Percentiles rank a stretch among this genome's conserved stretches.
Conservation (phyloP, 139 green algal genomes). For the Chlamydomonas sp. region DNA sequence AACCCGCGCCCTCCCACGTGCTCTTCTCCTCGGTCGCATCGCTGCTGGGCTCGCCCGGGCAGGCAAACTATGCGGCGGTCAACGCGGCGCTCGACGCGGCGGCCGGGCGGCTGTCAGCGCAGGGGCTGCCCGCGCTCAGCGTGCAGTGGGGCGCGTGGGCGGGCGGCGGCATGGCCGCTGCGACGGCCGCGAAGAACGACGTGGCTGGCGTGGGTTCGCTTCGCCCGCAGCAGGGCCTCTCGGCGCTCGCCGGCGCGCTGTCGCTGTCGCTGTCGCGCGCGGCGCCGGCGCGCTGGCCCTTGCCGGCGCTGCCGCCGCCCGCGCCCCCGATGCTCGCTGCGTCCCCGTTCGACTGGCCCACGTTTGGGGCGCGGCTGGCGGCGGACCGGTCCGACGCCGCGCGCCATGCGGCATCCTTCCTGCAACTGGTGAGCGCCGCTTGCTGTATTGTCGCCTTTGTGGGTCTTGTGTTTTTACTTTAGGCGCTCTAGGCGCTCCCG, state of each 20-base stretch:
- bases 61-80: slow-evolving; percentile 70
- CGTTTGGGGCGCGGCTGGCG: slow-evolving; percentile 11
- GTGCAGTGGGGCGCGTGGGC: slow-evolving; percentile 69
- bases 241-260: slow-evolving; percentile 38
- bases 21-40: slow-evolving; percentile 75
- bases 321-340: slow-evolving; percentile 19
- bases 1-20: slow-evolving; percentile 24
- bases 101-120: background rate
- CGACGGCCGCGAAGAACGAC: slow-evolving; percentile 43
- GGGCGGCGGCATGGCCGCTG: slow-evolving; percentile 46
- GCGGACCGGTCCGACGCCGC: background rate
- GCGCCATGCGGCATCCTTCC: background rate
- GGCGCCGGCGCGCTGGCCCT: background rate
- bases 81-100: slow-evolving; percentile 64
- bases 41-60: slow-evolving; percentile 70
- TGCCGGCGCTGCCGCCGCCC: background rate
- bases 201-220: slow-evolving; percentile 50
- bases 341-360: slow-evolving; percentile 39
- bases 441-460: too few relatives aligned
- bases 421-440: too few relatives aligned
- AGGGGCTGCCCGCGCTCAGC: slow-evolving; percentile 26
- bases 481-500: too few relatives aligned
- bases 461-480: too few relatives aligned
- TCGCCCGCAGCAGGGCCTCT: slow-evolving; percentile 31
- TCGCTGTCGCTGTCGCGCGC: background rate